These are phyloP conservation scores for Acer campestre DNA, from an alignment of 345 rosid species.

Conservation along the genomic window DNA sequence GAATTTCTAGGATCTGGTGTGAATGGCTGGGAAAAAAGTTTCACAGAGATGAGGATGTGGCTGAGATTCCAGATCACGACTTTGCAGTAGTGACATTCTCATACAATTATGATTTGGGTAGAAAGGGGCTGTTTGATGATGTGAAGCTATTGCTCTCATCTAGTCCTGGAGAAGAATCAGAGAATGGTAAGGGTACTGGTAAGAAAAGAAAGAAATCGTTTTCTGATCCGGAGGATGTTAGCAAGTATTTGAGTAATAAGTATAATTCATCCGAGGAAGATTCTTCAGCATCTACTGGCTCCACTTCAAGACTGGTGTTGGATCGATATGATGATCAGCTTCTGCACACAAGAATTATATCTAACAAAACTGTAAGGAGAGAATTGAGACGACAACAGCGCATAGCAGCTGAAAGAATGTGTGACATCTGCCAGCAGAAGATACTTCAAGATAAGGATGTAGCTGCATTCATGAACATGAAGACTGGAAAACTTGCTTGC, in stretches of 20 bases:
- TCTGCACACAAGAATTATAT: constrained; percentile 52
- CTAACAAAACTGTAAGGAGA: constrained; percentile 63
- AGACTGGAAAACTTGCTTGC: constrained; percentile 84
- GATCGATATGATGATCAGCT: constrained; percentile 60
- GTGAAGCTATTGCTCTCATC: constrained; percentile 57
- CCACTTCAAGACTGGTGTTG: constrained; percentile 51
- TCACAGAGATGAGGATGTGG: constrained; percentile 34
- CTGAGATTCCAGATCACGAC: constrained; percentile 54
- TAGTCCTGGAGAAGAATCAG: constrained; percentile 36
- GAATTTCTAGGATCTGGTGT: constrained; percentile 77
- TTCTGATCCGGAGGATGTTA: constrained; percentile 82
- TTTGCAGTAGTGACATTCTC: constrained; percentile 70
- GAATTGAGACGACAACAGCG: constrained; percentile 83
- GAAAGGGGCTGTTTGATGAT: constrained; percentile 62
- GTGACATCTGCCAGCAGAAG: constrained; percentile 90
- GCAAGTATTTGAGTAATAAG: constrained; percentile 59
- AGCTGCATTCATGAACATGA: constrained; percentile 71
- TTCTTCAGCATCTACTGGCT: constrained; percentile 48
- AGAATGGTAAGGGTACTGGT: constrained; percentile 36
- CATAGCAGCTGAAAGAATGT: constrained; percentile 79
- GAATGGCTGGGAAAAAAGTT: constrained; percentile 75
- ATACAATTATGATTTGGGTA: constrained; percentile 69
- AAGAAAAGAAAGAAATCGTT: constrained; percentile 70
- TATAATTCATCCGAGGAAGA: constrained; percentile 73
- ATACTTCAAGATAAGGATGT: constrained; percentile 87